A percentile compares a stretch with the other conserved stretches of the same genome.
These are phyloP conservation scores for Lavandula angustifolia DNA, from an alignment of 257 asterid genomes.

Conservation along the genomic window DNA sequence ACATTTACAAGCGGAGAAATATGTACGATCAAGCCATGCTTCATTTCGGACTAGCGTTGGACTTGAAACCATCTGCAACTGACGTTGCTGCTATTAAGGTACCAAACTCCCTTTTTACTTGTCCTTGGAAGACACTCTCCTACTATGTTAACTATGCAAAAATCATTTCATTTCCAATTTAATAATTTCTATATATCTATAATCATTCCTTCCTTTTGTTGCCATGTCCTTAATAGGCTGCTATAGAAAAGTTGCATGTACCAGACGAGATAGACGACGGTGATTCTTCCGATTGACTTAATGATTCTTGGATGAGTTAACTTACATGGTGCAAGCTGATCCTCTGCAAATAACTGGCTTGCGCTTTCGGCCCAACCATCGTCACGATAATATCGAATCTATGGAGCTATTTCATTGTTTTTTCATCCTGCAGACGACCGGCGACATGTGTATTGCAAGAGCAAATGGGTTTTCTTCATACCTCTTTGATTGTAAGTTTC, in stretches of 20 bases:
- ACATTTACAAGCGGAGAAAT: slow-evolving; percentile 70
- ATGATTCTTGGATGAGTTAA: slow-evolving; percentile 23
- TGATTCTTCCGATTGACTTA: slow-evolving; percentile 36
- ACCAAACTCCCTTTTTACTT: slow-evolving; percentile 18
- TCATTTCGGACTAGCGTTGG: slow-evolving; percentile 91
- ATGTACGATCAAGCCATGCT: slow-evolving; percentile 88
- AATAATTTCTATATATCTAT: not conserved
- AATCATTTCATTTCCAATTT: not conserved
- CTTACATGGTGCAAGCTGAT: slow-evolving; percentile 28
- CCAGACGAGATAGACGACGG: slow-evolving; percentile 87
- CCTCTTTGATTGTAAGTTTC: not conserved
- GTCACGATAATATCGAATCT: slow-evolving; percentile 15
- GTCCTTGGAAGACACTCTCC: not conserved
- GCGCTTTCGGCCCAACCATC: slow-evolving; percentile 39
- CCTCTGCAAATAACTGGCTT: slow-evolving; percentile 30
- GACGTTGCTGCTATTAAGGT: slow-evolving; percentile 97
- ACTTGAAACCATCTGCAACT: slow-evolving; percentile 91
- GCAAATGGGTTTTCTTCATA: not conserved
- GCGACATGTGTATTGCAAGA: not conserved
- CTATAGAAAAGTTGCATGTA: slow-evolving; percentile 86
- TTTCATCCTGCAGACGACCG: not conserved
- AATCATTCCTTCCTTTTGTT: slow-evolving; percentile 7
- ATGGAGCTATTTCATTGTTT: slow-evolving; percentile 18
- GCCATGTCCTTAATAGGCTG: slow-evolving; percentile 56
- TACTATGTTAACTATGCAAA: not conserved